Conservation (phyloP, 345 rosid species). For the Excoecaria agallocha region DNA sequence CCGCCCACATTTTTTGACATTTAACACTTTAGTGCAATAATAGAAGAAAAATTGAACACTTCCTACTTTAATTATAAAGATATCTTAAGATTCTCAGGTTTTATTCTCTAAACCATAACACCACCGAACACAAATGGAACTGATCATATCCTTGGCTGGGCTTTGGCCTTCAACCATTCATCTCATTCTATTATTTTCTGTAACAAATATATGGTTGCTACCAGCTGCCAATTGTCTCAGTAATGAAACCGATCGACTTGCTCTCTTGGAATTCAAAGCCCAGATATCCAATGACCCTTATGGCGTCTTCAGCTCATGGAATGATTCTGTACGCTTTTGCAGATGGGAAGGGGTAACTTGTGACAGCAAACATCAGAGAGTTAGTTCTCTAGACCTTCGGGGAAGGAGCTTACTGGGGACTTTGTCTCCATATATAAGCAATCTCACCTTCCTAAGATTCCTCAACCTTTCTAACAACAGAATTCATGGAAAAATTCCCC, state of each 20-base stretch:
- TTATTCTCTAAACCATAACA: no score
- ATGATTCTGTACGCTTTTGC: not conserved
- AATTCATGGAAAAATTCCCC: not conserved
- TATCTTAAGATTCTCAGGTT: no score
- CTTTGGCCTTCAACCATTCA: not conserved
- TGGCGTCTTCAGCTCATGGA: not conserved
- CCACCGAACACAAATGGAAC: no score
- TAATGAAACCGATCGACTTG: not conserved
- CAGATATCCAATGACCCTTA: not conserved
- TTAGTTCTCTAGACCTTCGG: not conserved
- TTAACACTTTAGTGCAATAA: no score
- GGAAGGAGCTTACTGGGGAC: not conserved
- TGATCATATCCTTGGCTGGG: no score
- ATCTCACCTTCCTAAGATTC: not conserved
- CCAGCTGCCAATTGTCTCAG: not conserved
- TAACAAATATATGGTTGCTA: not conserved
- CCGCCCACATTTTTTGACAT: no score
- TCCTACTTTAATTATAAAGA: no score
- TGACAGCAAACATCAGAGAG: not conserved
- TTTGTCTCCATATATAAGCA: not conserved
- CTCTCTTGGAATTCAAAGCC: conserved; percentile 1
- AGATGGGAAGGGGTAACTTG: not conserved
- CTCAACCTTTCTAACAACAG: not conserved
- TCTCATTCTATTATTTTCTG: not conserved
- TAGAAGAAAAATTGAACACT: no score